Base-by-base conservation (phyloP, 305 asterid genomes). In the Fraxinus albicans region DNA sequence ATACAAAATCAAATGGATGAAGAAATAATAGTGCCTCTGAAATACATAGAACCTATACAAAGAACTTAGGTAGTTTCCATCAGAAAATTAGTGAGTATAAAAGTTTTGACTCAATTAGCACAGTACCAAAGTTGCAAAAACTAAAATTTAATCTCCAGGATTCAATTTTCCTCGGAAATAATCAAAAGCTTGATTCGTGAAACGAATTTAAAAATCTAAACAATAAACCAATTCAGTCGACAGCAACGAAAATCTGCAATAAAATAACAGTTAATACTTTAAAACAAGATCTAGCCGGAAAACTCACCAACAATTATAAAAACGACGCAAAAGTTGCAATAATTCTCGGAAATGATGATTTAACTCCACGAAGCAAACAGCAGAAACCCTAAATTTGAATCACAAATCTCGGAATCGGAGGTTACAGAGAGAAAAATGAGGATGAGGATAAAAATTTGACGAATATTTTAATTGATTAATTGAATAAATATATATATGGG, bases 261-360 rank as follows among this genome's bases (percentile, higher is more conserved):
- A 35, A 38, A 2, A 72, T 29, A 29, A 29, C 38, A 42, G 47
- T 8, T 42, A 75, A 76, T 8, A 74, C 79, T 74, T 76, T 44
- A 34, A 79, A 80, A 40, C 77, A 36, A 47, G 78, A 67, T 34
- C 63, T 72, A 25, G 12, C 33, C 77, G 19, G 70, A 35, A 42
- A 88, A 81, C 88, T 86, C 87, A 80, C 90, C 89, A 73, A 85
- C 78, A 87, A 63, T 31, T 55, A 65, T 55, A n/a, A 35, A 73
- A 34, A 44, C 25, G 80, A 83, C 82, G n/a, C 60, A 67, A 83
- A 81, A 21, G 31, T 21, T 8, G 70, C 12, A 60, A 63, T 35
- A 35, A 12, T 36, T 80, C 65, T 63, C 73, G 21, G 34, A 40
- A 60, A 77, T 17, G 78, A 79, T 76, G 67, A 15, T 35, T 27